phyloP scores from a whole-genome alignment of 1,284 basidiomycete species.

The Sporisorium reilianum region DNA sequence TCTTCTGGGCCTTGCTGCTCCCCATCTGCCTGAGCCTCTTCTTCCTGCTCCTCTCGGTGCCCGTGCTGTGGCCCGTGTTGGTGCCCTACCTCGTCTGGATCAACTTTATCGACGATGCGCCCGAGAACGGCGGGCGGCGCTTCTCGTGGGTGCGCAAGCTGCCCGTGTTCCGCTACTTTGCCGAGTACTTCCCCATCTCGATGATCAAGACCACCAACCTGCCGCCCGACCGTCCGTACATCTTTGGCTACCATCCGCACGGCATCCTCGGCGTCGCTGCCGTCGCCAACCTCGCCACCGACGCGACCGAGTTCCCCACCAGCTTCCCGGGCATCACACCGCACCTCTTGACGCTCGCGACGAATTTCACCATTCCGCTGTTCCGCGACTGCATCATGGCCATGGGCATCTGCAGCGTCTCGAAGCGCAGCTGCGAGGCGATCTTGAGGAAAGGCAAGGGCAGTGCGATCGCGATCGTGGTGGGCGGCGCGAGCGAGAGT shows the following conservation, averaged over 20 bases:
- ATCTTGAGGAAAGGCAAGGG: constrained; percentile 76
- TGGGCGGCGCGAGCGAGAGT: constrained; percentile 95
- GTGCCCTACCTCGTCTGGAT: constrained; percentile 87
- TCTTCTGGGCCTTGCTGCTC: constrained; percentile 85
- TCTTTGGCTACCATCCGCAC: constrained; percentile 77
- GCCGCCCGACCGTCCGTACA: constrained; percentile 88
- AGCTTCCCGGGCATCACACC: constrained; percentile 91
- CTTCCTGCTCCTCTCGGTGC: constrained; percentile 86
- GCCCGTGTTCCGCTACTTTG: constrained; percentile 84
- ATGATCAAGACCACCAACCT: constrained; percentile 75
- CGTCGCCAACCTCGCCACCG: constrained; percentile 91
- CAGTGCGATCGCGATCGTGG: constrained; percentile 88
- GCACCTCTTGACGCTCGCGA: constrained; percentile 87
- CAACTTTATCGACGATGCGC: constrained; percentile 78
- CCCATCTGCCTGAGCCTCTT: constrained; percentile 79
- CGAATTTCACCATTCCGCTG: constrained; percentile 90
- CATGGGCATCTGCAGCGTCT: constrained; percentile 90
- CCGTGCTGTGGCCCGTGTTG: constrained; percentile 86
- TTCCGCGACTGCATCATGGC: constrained; percentile 85
- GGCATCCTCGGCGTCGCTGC: constrained; percentile 76
- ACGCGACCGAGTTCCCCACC: constrained; percentile 91
- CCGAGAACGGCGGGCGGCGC: constrained; percentile 81
- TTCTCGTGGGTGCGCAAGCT: constrained; percentile 81
- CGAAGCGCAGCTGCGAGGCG: constrained; percentile 87
- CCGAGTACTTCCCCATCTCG: constrained; percentile 87